These are phyloP conservation scores for Helicostylum pulchrum DNA, from an alignment of 192 early-diverging fungal species.

Conservation along the genomic window DNA sequence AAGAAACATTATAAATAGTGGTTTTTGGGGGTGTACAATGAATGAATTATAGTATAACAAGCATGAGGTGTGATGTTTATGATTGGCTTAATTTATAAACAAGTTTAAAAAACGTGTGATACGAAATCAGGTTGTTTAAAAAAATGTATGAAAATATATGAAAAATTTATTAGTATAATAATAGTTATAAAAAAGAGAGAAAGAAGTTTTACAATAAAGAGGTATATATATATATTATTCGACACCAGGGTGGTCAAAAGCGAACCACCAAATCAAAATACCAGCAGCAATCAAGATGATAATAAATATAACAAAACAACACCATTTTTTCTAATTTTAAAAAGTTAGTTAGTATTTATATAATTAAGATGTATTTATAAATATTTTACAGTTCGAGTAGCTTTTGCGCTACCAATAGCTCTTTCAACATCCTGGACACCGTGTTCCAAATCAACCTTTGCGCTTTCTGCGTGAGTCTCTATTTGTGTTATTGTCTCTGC, in stretches of 20 bases:
- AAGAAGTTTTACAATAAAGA: too few species aligned
- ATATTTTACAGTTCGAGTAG: slow-evolving; percentile 33
- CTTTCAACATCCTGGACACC: slow-evolving; percentile 62
- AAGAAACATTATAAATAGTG: too few species aligned
- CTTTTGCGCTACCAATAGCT: slow-evolving; percentile 50
- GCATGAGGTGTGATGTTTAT: too few species aligned
- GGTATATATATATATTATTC: slow-evolving; percentile 5
- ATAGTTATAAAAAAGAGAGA: too few species aligned
- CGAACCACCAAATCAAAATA: slow-evolving; percentile 37
- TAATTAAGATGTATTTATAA: neutral
- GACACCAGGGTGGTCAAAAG: slow-evolving; percentile 30
- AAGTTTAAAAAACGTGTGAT: too few species aligned
- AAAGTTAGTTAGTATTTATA: neutral
- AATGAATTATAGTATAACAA: too few species aligned
- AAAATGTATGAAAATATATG: too few species aligned
- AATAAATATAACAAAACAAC: slow-evolving; percentile 32
- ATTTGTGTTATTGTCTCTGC: slow-evolving; percentile 71
- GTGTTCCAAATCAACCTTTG: slow-evolving; percentile 59
- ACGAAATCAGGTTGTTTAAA: too few species aligned
- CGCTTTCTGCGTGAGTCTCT: slow-evolving; percentile 59
- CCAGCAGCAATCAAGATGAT: slow-evolving; percentile 29
- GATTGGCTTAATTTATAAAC: too few species aligned
- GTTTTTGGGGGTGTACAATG: too few species aligned
- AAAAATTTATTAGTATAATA: too few species aligned
- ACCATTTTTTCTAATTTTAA: slow-evolving; percentile 38